phyloP scores from a whole-genome alignment of 2,329 filamentous ascomycete species.

The Zopfia rhizophila region DNA sequence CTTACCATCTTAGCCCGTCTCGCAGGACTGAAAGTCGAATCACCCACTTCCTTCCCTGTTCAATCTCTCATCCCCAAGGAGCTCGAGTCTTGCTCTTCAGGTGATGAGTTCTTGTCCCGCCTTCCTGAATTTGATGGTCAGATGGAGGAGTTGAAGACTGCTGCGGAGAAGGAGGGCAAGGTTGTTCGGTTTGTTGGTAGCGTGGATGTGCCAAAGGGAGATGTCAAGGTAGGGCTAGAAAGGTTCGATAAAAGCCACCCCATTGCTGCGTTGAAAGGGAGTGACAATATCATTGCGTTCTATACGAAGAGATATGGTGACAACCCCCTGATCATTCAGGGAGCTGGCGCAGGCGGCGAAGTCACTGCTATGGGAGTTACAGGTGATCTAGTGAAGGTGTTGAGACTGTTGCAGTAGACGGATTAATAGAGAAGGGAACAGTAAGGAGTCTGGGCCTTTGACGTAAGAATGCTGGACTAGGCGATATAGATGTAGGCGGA shows the following conservation, averaged over 20 bases:
- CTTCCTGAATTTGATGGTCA: slow-evolving; percentile 85
- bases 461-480: no score
- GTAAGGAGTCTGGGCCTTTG: no score
- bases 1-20: slow-evolving; percentile 92
- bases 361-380: slow-evolving; percentile 98
- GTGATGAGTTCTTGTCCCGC: slow-evolving; percentile 85
- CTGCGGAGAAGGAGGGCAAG: slow-evolving; percentile 87
- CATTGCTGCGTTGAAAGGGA: slow-evolving; percentile 94
- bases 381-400: slow-evolving; percentile 89
- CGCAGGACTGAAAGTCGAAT: slow-evolving; percentile 81
- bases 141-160: slow-evolving; percentile 89
- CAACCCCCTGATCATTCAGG: slow-evolving; percentile 93
- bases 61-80: slow-evolving; percentile 92
- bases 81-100: slow-evolving; percentile 78
- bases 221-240: slow-evolving; percentile 92
- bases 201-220: slow-evolving; percentile 82
- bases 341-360: slow-evolving; percentile 91
- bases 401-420: slow-evolving; percentile 71
- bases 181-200: slow-evolving; percentile 95
- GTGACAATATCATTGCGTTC: slow-evolving; percentile 99
- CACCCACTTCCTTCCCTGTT: slow-evolving; percentile 89
- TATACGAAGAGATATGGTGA: slow-evolving; percentile 94
- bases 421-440: no score
- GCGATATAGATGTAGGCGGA: no score
- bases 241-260: slow-evolving; percentile 84